phyloP scores from a whole-genome alignment of 2,329 filamentous ascomycete genomes.

The Zymoseptoria crescenta region DNA sequence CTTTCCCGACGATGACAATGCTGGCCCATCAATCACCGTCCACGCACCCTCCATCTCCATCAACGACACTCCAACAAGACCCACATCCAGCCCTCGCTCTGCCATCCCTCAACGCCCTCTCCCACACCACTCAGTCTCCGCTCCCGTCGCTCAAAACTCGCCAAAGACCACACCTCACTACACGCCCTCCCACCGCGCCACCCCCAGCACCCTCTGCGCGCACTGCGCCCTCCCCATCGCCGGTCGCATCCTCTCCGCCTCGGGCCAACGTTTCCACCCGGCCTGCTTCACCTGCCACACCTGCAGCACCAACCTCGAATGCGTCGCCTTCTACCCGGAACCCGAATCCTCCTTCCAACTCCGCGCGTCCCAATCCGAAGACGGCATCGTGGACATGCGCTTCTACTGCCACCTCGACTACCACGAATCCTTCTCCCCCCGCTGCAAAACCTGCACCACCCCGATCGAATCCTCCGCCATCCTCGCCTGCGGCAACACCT shows the following conservation, averaged over 20 bases:
- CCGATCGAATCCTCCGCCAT: conserved; percentile 86
- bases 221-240: conserved; percentile 79
- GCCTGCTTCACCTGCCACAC: conserved; percentile 86
- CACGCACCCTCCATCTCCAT: conserved; percentile 16
- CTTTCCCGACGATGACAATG: background rate
- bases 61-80: conserved; percentile 2
- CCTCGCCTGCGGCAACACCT: conserved; percentile 87
- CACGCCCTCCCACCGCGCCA: conserved; percentile 35
- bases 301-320: conserved; percentile 82
- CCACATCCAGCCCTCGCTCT: conserved; percentile 38
- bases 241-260: conserved; percentile 79
- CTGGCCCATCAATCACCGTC: conserved; percentile 12
- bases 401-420: conserved; percentile 99
- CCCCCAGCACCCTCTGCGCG: conserved; percentile 64
- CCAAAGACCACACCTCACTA: conserved; percentile 35
- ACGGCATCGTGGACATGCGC: conserved; percentile 62
- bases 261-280: conserved; percentile 79
- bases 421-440: conserved; percentile 86
- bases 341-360: conserved; percentile 54
- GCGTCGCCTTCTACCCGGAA: conserved; percentile 92
- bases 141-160: conserved; percentile 19
- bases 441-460: conserved; percentile 92
- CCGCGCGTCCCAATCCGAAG: conserved; percentile 44
- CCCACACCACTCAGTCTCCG: conserved; percentile 26
- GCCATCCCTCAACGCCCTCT: conserved; percentile 39